Evolutionary conservation across 2,329 filamentous ascomycete species (phyloP).

Genomic region (Exophiala oligosperma): DNA sequence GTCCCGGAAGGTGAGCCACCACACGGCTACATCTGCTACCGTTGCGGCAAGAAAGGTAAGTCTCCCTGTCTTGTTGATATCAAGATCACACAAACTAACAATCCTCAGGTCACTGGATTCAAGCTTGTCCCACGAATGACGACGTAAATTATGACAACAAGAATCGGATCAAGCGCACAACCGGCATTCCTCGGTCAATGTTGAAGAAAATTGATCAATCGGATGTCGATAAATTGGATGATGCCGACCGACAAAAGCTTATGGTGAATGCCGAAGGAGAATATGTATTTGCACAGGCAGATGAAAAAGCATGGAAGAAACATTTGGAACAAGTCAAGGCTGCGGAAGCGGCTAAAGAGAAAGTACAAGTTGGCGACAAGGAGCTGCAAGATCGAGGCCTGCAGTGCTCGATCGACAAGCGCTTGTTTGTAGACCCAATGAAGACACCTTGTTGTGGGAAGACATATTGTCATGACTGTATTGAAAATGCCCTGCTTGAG

Average conservation of each 20-base stretch:
- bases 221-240: conserved; percentile 58
- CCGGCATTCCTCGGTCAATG: conserved; percentile 93
- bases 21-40: conserved; percentile 91
- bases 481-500: conserved; percentile 97
- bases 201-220: conserved; percentile 93
- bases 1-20: conserved; percentile 93
- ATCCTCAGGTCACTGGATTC: conserved; percentile 83
- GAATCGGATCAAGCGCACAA: conserved; percentile 91
- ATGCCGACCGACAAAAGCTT: conserved; percentile 79
- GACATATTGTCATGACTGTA: conserved; percentile 99
- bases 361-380: conserved; percentile 74
- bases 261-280: conserved; percentile 98
- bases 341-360: conserved; percentile 78
- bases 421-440: conserved; percentile 97
- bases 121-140: conserved; percentile 96
- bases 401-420: conserved; percentile 94
- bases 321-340: conserved; percentile 91
- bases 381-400: conserved; percentile 84
- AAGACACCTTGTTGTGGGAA: conserved; percentile 98
- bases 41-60: conserved; percentile 84
- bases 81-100: conserved; percentile 31
- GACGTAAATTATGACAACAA: conserved; percentile 94
- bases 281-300: conserved; percentile 93
- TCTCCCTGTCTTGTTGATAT: background rate
- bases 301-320: conserved; percentile 94